phyloP scores from a whole-genome alignment of 257 asterid species.

The Fraxinus excelsior region DNA sequence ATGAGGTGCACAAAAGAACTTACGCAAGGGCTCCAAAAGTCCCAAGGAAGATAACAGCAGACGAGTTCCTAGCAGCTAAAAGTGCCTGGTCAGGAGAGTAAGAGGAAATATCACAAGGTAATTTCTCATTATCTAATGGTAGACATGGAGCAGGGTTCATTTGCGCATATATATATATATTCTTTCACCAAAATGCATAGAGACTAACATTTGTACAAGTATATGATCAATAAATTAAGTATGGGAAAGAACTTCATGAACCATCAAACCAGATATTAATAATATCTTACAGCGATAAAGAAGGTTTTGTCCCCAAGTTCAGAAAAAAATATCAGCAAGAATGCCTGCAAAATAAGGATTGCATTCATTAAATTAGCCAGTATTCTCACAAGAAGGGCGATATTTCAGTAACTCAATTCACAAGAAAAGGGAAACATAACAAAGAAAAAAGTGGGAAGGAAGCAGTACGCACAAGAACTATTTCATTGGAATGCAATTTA shows the following conservation, averaged over 20 bases:
- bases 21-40: conserved; percentile 92
- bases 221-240: not conserved
- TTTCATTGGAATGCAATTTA: not conserved
- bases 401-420: too few species aligned
- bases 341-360: conserved; percentile 69
- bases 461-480: not conserved
- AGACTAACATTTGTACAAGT: not conserved
- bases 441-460: not conserved
- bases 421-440: not conserved
- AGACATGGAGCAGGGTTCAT: not conserved
- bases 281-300: conserved; percentile 81
- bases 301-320: conserved; percentile 99
- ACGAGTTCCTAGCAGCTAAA: conserved; percentile 91
- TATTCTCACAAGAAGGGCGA: conserved; percentile 8
- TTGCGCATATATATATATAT: not conserved
- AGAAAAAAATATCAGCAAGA: conserved; percentile 93
- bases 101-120: not conserved
- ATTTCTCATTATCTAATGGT: conserved; percentile 8
- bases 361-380: conserved; percentile 21
- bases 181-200: not conserved
- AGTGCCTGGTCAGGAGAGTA: conserved; percentile 70
- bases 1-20: conserved; percentile 19
- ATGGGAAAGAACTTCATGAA: not conserved
- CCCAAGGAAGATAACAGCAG: conserved; percentile 76
- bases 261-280: not conserved